Conservation (phyloP, 352 stramenopile species). For the Phytophthora lateralis region DNA sequence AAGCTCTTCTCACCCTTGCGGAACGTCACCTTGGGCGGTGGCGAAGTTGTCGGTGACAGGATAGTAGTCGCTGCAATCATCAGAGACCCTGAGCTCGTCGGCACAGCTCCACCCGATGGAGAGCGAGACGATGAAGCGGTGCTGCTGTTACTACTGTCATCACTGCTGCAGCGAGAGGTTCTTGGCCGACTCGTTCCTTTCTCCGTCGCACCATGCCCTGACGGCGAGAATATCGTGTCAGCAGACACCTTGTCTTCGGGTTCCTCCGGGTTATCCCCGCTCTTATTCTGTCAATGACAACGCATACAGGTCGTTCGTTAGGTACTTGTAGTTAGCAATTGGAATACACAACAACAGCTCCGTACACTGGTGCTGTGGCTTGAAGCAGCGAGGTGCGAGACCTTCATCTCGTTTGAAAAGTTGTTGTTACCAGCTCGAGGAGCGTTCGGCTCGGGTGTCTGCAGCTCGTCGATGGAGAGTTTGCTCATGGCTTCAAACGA, state of each 20-base stretch:
- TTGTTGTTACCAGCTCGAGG: constrained; percentile 30
- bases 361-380: not conserved
- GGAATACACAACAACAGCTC: not conserved
- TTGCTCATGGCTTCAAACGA: constrained; percentile 19
- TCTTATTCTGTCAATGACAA: constrained; percentile 18
- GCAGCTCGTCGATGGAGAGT: constrained; percentile 11
- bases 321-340: not conserved
- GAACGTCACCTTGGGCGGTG: constrained; percentile 47
- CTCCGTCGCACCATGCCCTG: constrained; percentile 4
- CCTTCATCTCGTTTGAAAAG: constrained; percentile 15
- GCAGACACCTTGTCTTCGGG: constrained; percentile 24
- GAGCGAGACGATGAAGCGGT: constrained; percentile 17
- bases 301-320: not conserved
- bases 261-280: constrained; percentile 16
- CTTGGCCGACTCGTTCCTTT: constrained; percentile 6
- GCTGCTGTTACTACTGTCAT: constrained; percentile 28
- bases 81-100: constrained; percentile 4
- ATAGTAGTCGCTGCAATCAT: not conserved
- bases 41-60: constrained; percentile 4
- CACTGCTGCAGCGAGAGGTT: constrained; percentile 12
- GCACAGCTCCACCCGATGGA: constrained; percentile 4
- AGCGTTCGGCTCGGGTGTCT: constrained; percentile 4
- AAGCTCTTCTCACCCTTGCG: constrained; percentile 84
- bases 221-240: constrained; percentile 1
- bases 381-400: constrained; percentile 4